phyloP scores from a whole-genome alignment of 1,284 basidiomycete genomes.

The Leucoagaricus sp. region DNA sequence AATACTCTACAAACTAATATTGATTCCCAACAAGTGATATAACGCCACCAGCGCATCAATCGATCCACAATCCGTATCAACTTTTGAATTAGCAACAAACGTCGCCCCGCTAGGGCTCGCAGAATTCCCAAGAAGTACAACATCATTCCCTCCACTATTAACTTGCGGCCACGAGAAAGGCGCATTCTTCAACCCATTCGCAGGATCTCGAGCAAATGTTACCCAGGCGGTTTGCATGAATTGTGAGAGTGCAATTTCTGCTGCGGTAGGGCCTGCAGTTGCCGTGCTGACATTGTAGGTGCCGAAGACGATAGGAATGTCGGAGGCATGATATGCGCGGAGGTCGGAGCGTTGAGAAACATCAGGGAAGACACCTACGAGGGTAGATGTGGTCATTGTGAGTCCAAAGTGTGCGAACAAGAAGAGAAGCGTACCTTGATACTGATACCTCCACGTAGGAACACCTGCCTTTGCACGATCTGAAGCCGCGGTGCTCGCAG shows the following conservation, averaged over 20 bases:
- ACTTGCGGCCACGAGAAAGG: conserved; percentile 34
- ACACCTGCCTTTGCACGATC: conserved; percentile 26
- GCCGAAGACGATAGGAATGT: conserved; percentile 35
- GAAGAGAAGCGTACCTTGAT: conserved; percentile 27
- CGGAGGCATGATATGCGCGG: conserved; percentile 34
- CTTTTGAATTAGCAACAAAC: conserved; percentile 23
- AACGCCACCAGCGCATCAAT: conserved; percentile 6
- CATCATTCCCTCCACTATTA: conserved; percentile 25
- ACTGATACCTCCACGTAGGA: conserved; percentile 35
- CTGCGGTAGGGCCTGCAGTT: conserved; percentile 19
- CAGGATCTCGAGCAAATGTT: conserved; percentile 32
- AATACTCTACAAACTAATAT: conserved; percentile 3
- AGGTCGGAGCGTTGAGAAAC: conserved; percentile 31
- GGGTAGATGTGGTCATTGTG: background rate
- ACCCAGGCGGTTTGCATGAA: conserved; percentile 34
- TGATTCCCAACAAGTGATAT: conserved; percentile 9
- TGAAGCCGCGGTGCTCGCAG: conserved; percentile 22
- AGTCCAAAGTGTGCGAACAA: background rate
- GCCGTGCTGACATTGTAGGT: conserved; percentile 25
- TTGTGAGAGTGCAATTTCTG: conserved; percentile 29
- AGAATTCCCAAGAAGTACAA: conserved; percentile 29
- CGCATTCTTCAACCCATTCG: conserved; percentile 24
- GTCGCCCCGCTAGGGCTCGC: conserved; percentile 28
- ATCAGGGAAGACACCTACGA: conserved; percentile 31
- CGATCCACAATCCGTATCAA: conserved; percentile 26